A percentile compares a stretch with the other conserved stretches of the same genome.
Conservation (phyloP, 1,284 basidiomycete species). For the Sanguinoderma infundibulare region DNA sequence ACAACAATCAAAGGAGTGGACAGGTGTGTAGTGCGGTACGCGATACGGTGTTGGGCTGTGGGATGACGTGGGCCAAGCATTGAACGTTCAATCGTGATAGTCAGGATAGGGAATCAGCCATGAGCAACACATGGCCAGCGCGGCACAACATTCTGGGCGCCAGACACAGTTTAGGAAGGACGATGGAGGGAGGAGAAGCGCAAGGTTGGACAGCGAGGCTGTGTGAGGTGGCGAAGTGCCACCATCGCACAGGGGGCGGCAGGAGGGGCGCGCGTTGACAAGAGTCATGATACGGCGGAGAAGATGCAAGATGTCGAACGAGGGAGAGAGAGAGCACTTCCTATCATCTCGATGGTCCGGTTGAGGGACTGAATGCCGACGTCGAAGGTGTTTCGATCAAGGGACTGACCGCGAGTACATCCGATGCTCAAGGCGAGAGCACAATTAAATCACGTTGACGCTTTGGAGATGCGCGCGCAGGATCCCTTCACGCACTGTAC, state of each 20-base stretch:
- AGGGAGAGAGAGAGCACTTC: no score
- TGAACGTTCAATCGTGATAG: neutral
- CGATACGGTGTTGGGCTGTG: neutral
- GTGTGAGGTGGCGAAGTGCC: neutral
- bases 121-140: neutral
- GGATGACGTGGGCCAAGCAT: neutral
- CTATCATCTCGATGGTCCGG: neutral
- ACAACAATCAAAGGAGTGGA: no score
- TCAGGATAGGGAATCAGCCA: no score
- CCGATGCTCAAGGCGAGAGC: neutral
- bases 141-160: neutral
- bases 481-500: conserved; percentile 38
- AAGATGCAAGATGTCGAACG: neutral
- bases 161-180: neutral
- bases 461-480: conserved; percentile 38
- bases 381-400: no score
- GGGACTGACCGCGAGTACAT: neutral
- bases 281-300: neutral
- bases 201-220: neutral
- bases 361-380: no score
- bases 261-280: neutral
- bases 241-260: neutral
- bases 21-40: no score
- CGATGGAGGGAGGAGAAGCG: neutral
- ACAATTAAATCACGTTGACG: conserved; percentile 39